Evolutionary conservation across 2,329 filamentous ascomycete species (phyloP).

Genomic region (Niveomyces coronatus): DNA sequence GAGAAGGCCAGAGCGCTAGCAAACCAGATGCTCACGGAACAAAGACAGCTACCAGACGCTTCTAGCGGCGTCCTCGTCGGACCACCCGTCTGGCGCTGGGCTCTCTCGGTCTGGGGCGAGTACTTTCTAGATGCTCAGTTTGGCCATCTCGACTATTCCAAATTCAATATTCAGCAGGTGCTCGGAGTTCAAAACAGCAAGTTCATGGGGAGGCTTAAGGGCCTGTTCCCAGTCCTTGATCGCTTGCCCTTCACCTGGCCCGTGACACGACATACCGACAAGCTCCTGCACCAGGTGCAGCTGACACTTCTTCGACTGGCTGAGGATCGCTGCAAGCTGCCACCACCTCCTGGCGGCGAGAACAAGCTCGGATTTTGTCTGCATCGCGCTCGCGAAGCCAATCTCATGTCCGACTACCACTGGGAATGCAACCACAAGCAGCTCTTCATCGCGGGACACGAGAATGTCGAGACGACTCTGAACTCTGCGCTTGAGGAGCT

Average conservation of each 20-base stretch:
- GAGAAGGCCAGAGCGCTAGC: not conserved
- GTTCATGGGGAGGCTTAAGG: not conserved
- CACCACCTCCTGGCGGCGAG: not conserved
- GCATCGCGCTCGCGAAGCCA: not conserved
- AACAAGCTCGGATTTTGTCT: conserved; percentile 1
- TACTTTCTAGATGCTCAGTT: conserved; percentile 6
- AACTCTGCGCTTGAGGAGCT: conserved; percentile 4
- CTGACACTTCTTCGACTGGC: not conserved
- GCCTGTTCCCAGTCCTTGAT: conserved; percentile 2
- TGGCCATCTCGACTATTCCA: not conserved
- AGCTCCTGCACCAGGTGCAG: conserved; percentile 2
- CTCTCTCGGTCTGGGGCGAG: conserved; percentile 2
- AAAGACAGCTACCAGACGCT: not conserved
- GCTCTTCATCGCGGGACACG: conserved; percentile 4
- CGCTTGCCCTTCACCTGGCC: not conserved
- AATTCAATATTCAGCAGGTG: conserved; percentile 4
- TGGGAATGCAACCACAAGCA: conserved; percentile 4
- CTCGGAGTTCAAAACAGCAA: not conserved
- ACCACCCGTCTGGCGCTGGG: not conserved
- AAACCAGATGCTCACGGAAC: not conserved
- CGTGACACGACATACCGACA: not conserved
- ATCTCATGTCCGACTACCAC: conserved; percentile 5
- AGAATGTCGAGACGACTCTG: conserved; percentile 4
- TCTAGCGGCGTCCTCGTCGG: not conserved
- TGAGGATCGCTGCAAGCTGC: not conserved